Evolutionary conservation across 768 basidiomycete genomes (phyloP), one percentile per base, ranked within the genome.

Genomic region (Amanita pseudoporphyria): DNA sequence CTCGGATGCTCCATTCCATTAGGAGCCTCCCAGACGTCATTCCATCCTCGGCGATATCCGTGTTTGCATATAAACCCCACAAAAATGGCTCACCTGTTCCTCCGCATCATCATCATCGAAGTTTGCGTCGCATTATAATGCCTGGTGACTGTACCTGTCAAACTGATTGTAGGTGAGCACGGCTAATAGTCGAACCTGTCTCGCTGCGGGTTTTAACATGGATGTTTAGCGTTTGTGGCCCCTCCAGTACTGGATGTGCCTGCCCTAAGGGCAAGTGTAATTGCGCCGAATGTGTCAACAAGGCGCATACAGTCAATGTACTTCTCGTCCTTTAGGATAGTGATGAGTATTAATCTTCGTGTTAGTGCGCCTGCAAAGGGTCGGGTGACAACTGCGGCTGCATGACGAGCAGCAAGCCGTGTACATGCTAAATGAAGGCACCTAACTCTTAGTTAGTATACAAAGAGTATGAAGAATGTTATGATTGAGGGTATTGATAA

Each of bases 281-380:
- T 42, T 71, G 69, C 52, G 56, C 57, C 14, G 54, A 66, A 37
- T 71, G 69, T 53, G 43, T 48, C 6, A 71, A 71, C 51, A 71
- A 71, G 55, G 58, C 55, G 4, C 69, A 70, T 50, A 65, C 68
- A n/a, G 56, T 53, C 19, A 60, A 64, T 54, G 69, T 68, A 44
- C 43, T 58, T 55, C 3, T 33, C 9, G 30, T 3, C 1, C 9
- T 30, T 10, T 18, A 9, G 32, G 6, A 18, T 9, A 18, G n/a
- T 51, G 6, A 18, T 19, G 5, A n/a, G 35, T 12, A 7, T 2
- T 38, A 18, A 24, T 35, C 13, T 13, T 5, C 32, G 6, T 49
- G 36, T 7, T 19, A 71, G 69, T 71, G 69, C 47, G 14, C 61
- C n/a, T 71, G 69, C 54, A 53, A 56, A 18, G 61, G 56, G 2